Base-by-base conservation (phyloP, 75 land plant genomes). In the Ceratopteris richardii region DNA sequence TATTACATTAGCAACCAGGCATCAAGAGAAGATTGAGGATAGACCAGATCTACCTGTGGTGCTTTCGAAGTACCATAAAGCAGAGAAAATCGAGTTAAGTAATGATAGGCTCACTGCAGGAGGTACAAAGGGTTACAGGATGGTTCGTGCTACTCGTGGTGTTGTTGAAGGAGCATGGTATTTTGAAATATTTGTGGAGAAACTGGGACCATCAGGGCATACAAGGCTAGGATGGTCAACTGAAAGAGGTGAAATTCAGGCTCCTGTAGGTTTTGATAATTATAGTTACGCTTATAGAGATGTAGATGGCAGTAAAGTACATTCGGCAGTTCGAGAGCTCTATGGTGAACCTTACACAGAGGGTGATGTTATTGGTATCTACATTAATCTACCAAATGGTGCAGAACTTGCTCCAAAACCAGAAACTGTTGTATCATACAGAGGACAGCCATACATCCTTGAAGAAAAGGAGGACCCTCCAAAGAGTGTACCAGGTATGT, bases 101-200 rank as follows among this genome's bases (percentile, higher is more conserved):
- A 75, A 77, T 22, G 98, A 94, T 53, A 69, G 84, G 11, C 50
- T 94, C 64, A 56, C 72, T 55, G 98, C 98, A 7, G 82, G 85
- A 20, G 86, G 88, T 62, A 60, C 65, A 9, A 94, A 94, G 50
- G 98, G 98, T 20, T 94, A 90, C 53, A 71, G 98, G 55, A 94
- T 94, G 98, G 96, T 94, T 31, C 70, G 91, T 51, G 88, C 98
- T 0, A 94, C 91, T 7, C 61, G 98, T 24, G 96, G 98, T 44
- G 83, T 94, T 3, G 54, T 30, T 27, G 96, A 86, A 14, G 98
- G 98, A 9, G 98, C 96, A 0, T 94, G 98, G 98, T 94, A 90
- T 64, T 94, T 86, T 53, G 98, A 94, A 46, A 83, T 94, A 13
- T 62, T 62, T 62, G 79, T 94, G 44, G 78, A 73, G 44, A 57